Base-by-base conservation (phyloP, 2,329 filamentous ascomycete genomes). In the Penicillium occitanis region DNA sequence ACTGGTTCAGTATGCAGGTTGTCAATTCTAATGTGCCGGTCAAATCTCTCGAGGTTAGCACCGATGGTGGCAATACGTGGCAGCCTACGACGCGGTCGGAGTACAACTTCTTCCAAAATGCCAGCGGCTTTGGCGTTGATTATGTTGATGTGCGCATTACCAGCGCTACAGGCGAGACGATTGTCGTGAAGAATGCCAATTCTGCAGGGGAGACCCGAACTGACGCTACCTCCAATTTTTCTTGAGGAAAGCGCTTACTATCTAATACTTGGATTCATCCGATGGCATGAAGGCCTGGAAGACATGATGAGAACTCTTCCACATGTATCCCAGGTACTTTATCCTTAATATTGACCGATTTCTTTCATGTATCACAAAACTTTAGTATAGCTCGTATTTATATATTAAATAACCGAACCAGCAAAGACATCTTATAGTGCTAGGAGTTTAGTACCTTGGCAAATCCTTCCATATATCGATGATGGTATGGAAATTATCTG, bases 31-130 rank as follows among this genome's bases (percentile, higher is more conserved):
- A 88, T 73, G 80, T 85, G 67, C 80, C 82, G 17, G 82, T 90
- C 48, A 71, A 79, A 63, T 81, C 78, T 68, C 80, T 90, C 28
- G 87, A 90, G 70, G 87, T 90, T 66, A 87, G 84, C 66, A 86
- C 81, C 19, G 84, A 90, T 71, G 82, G 84, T 11, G 87, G 87
- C 19, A 80, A 70, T 63, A 85, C 84, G 14, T 90, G 87, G 87
- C 74, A 83, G 74, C 60, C 73, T n/a, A 88, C 87, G 0, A 80
- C 77, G 2, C 80, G 88, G 58, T 75, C 81, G 65, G 75, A 78
- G 33, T 87, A 87, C 74, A 86, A 90, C 80, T 90, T 83, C 78
- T 90, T 90, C 55, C 83, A 89, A 80, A 82, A 87, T 70, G 66
- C 78, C 0, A 78, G 80, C 66, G 88, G 88, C 0, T 88, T 87